Conservation (phyloP, 129 eudicot species). For the Chrysanthemum lavandulifolium region DNA sequence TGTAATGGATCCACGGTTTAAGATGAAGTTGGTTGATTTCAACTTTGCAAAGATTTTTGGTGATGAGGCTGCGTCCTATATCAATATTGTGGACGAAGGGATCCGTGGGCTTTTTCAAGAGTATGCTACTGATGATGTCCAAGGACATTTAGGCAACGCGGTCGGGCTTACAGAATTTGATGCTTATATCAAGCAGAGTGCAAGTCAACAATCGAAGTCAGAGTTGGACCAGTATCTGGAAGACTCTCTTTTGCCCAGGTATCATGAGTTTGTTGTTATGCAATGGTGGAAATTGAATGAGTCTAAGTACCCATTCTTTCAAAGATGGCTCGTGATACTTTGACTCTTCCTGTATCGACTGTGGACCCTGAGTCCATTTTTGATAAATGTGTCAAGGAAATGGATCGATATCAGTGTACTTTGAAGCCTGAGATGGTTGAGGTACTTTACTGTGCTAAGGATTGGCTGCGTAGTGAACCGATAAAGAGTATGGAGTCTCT, state of each 20-base stretch:
- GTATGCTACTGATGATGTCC: conserved; percentile 51
- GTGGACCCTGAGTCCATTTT: conserved; percentile 49
- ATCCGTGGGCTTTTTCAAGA: conserved; percentile 81
- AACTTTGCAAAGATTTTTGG: too few species aligned
- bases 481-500: conserved; percentile 24
- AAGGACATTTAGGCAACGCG: conserved; percentile 37
- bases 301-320: conserved; percentile 75
- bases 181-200: conserved; percentile 40
- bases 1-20: too few species aligned
- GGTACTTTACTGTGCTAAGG: conserved; percentile 74
- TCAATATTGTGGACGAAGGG: conserved; percentile 53
- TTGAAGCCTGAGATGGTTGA: conserved; percentile 78
- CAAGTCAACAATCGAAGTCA: too few species aligned
- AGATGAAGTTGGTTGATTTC: too few species aligned
- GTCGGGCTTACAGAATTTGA: conserved; percentile 83
- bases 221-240: conserved; percentile 80
- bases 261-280: conserved; percentile 69
- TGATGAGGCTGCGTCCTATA: too few species aligned
- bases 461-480: conserved; percentile 50
- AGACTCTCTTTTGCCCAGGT: conserved; percentile 68
- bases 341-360: conserved; percentile 61
- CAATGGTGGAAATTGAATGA: conserved; percentile 83
- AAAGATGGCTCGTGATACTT: conserved; percentile 79
- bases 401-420: conserved; percentile 62
- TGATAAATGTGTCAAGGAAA: conserved; percentile 51